Conservation (phyloP, 2,329 filamentous ascomycete genomes). For the Cercospora sojina region DNA sequence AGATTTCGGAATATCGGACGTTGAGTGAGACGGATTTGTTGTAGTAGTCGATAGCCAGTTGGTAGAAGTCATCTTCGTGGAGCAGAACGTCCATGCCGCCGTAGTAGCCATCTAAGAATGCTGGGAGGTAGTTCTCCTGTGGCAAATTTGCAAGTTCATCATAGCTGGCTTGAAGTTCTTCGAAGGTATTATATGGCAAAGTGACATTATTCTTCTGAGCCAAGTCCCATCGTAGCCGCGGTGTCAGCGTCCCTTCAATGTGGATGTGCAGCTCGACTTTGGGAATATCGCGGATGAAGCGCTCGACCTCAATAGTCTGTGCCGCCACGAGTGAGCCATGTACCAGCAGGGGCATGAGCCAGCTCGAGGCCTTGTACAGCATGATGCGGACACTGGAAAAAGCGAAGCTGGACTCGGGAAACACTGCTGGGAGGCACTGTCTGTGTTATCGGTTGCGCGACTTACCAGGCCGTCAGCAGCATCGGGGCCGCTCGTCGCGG, state of each 20-base stretch:
- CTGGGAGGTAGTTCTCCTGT: not conserved
- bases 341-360: not conserved
- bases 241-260: conserved; percentile 49
- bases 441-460: not conserved
- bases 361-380: not conserved
- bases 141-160: conserved; percentile 21
- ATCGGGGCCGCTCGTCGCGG: not conserved
- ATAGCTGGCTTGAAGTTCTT: conserved; percentile 40
- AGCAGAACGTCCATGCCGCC: conserved; percentile 37
- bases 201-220: conserved; percentile 40
- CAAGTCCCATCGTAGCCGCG: conserved; percentile 45
- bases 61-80: conserved; percentile 42
- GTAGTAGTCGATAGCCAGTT: conserved; percentile 45
- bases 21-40: conserved; percentile 39
- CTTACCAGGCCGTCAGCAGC: not conserved
- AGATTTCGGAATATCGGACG: conserved; percentile 45
- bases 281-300: conserved; percentile 42
- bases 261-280: conserved; percentile 52
- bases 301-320: not conserved
- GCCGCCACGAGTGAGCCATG: not conserved
- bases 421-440: not conserved
- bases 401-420: not conserved
- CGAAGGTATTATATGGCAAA: conserved; percentile 31
- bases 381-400: not conserved
- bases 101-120: conserved; percentile 27